Evolutionary conservation across 2,329 filamentous ascomycete genomes (phyloP).

Genomic region (Gaeumannomyces sp.): DNA sequence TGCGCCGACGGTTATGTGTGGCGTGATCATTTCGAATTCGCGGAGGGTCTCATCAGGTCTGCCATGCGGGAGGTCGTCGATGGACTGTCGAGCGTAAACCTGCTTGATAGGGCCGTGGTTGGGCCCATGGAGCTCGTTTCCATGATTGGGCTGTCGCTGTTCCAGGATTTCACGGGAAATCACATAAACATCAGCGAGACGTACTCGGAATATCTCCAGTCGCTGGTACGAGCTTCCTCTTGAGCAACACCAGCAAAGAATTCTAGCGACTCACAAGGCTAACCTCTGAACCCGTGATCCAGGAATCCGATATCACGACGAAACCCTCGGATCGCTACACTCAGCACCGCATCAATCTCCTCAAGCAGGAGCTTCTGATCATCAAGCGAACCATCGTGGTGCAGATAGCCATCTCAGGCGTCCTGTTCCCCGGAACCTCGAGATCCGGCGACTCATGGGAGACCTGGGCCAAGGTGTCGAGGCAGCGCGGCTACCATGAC

Average conservation of each 20-base stretch:
- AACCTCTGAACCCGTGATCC: neutral
- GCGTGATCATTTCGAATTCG: conserved; percentile 24
- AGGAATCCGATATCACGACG: conserved; percentile 34
- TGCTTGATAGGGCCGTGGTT: conserved; percentile 31
- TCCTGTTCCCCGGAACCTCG: conserved; percentile 15
- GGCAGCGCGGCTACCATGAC: neutral
- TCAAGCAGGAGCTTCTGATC: conserved; percentile 31
- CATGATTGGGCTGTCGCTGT: conserved; percentile 31
- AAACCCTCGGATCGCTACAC: conserved; percentile 34
- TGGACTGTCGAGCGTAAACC: conserved; percentile 23
- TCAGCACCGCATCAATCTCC: conserved; percentile 33
- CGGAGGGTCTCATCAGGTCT: conserved; percentile 24
- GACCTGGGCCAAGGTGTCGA: neutral
- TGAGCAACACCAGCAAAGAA: too few relatives aligned
- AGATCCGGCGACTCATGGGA: neutral
- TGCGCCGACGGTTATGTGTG: conserved; percentile 10
- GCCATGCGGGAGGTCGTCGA: conserved; percentile 32
- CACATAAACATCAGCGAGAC: conserved; percentile 33
- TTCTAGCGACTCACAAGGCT: neutral
- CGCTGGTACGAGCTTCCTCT: conserved; percentile 27
- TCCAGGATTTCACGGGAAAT: conserved; percentile 32
- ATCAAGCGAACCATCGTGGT: conserved; percentile 29
- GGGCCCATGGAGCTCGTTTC: conserved; percentile 37
- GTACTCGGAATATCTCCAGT: conserved; percentile 36
- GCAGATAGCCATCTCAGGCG: conserved; percentile 26